Evolutionary conservation across 306 rosid genomes (phyloP).

Genomic region (Cicer yamashitae): DNA sequence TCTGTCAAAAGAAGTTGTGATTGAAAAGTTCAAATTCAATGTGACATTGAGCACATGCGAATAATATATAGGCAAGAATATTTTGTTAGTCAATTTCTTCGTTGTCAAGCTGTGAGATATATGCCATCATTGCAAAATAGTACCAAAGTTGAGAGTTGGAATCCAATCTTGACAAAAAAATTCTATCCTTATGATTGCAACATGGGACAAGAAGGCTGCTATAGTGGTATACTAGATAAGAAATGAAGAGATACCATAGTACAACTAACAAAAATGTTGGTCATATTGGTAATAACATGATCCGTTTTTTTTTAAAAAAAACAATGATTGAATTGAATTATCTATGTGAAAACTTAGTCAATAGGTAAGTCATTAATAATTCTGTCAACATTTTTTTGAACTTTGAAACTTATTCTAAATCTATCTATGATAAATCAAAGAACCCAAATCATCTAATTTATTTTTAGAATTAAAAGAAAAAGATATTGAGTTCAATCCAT

Average conservation of each 20-base stretch:
- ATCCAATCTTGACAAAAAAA: conserved; percentile 16
- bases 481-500: background rate
- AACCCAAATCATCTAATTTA: background rate
- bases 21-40: conserved; percentile 36
- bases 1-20: conserved; percentile 34
- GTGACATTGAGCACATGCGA: conserved; percentile 39
- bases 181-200: conserved; percentile 34
- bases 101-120: conserved; percentile 39
- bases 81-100: conserved; percentile 45
- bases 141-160: conserved; percentile 19
- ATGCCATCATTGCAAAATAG: conserved; percentile 37
- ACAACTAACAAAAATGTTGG: background rate
- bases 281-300: background rate
- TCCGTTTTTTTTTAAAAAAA: background rate
- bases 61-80: conserved; percentile 27
- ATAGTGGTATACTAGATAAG: conserved; percentile 17
- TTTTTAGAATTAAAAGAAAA: background rate
- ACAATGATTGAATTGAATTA: background rate
- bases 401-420: background rate
- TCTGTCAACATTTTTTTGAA: background rate
- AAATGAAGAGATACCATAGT: background rate
- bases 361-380: background rate
- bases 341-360: background rate
- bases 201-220: background rate
- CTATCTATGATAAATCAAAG: too few species aligned